phyloP scores from a whole-genome alignment of 306 rosid genomes.

The Corylus heterophylla region DNA sequence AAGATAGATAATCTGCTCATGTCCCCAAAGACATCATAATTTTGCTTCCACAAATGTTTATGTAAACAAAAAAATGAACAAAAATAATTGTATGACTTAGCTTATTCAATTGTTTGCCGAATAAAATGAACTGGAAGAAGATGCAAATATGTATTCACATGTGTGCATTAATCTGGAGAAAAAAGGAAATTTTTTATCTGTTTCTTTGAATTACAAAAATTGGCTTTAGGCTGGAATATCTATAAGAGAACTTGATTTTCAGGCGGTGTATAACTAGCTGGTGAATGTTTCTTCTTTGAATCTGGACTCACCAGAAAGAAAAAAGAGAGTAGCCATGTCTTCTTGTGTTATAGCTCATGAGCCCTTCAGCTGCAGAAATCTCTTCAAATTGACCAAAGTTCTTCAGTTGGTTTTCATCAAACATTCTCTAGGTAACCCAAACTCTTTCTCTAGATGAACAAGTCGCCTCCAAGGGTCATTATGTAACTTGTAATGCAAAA shows the following conservation, averaged over 20 bases:
- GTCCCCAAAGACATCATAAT: neutral
- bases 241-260: constrained; percentile 27
- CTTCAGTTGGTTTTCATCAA: constrained; percentile 42
- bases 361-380: constrained; percentile 3
- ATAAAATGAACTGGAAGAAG: constrained; percentile 4
- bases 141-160: constrained; percentile 11
- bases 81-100: neutral
- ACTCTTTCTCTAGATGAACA: constrained; percentile 44
- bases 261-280: neutral
- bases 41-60: neutral
- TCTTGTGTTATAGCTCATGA: neutral
- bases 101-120: neutral
- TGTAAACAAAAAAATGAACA: neutral
- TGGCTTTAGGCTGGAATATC: constrained; percentile 15
- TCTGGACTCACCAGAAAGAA: neutral
- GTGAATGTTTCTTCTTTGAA: neutral
- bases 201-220: constrained; percentile 16
- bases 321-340: neutral
- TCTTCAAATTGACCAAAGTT: constrained; percentile 12
- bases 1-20: neutral
- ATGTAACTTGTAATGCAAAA: constrained; percentile 85
- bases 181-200: neutral
- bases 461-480: constrained; percentile 82
- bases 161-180: constrained; percentile 9
- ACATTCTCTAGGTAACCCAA: constrained; percentile 73